Evolutionary conservation across 78 protist species (phyloP).

Genomic region (Paulinella micropora): DNA sequence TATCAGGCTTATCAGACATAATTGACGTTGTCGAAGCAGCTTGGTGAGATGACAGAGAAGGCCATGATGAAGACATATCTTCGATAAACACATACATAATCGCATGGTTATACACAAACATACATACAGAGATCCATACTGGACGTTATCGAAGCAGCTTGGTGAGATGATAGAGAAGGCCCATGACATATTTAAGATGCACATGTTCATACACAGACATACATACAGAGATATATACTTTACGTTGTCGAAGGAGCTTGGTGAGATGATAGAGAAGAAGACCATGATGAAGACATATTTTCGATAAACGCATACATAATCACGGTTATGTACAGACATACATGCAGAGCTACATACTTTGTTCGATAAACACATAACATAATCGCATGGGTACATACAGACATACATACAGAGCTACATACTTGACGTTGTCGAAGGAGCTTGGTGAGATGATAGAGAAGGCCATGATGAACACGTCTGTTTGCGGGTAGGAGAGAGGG

Average conservation of each 20-base stretch:
- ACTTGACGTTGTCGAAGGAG: slow-evolving; percentile 60
- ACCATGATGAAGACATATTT: slow-evolving; percentile 54
- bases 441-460: slow-evolving; percentile 54
- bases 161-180: slow-evolving; percentile 62
- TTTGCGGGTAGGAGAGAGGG: slow-evolving; percentile 61
- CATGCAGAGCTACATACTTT: not conserved
- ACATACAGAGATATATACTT: too few relatives aligned
- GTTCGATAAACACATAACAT: too few relatives aligned
- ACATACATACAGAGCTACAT: not conserved
- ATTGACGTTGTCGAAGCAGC: slow-evolving; percentile 66
- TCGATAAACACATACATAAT: too few relatives aligned
- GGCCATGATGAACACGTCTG: slow-evolving; percentile 79
- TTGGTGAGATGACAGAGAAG: slow-evolving; percentile 54
- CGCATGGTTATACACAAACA: too few relatives aligned
- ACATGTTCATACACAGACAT: too few relatives aligned
- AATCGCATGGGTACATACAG: not conserved
- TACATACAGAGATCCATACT: too few relatives aligned
- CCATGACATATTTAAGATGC: too few relatives aligned
- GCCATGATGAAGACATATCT: slow-evolving; percentile 79
- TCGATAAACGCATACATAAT: not conserved
- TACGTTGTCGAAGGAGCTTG: slow-evolving; percentile 65
- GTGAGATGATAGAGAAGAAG: slow-evolving; percentile 60
- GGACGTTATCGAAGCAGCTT: slow-evolving; percentile 63
- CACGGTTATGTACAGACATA: not conserved
- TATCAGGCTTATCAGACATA: too few relatives aligned